Percentiles rank a stretch among this genome's conserved stretches.
Evolutionary conservation across 306 rosid species (phyloP).

Genomic region (Malus fusca): DNA sequence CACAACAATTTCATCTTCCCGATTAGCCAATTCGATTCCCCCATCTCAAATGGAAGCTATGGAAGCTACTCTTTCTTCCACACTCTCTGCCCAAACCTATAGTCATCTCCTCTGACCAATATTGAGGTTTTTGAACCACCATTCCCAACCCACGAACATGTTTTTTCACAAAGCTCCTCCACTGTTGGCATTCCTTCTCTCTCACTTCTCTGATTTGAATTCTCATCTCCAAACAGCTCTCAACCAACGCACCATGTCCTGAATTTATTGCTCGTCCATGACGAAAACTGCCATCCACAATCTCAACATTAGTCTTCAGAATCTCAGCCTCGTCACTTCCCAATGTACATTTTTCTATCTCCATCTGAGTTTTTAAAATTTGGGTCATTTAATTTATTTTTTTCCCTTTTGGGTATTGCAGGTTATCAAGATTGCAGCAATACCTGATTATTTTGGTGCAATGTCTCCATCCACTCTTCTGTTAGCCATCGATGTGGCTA

Average conservation of each 20-base stretch:
- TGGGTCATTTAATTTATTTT: neutral
- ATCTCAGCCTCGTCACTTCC: constrained; percentile 51
- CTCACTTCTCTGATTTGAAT: constrained; percentile 37
- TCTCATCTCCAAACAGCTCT: constrained; percentile 16
- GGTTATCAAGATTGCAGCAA: neutral
- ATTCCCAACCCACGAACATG: constrained; percentile 32
- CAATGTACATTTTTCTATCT: constrained; percentile 17
- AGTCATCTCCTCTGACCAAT: constrained; percentile 40
- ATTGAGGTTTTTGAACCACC: constrained; percentile 36
- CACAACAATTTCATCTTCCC: too few relatives aligned
- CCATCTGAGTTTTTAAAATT: neutral
- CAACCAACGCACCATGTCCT: constrained; percentile 42
- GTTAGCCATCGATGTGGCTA: too few relatives aligned
- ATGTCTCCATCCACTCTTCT: too few relatives aligned
- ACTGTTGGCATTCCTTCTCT: constrained; percentile 23
- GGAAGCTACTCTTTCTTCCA: neutral
- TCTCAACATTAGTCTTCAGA: constrained; percentile 31
- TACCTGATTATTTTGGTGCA: too few relatives aligned
- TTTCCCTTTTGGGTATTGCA: neutral
- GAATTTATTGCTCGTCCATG: constrained; percentile 45
- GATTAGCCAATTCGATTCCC: too few relatives aligned
- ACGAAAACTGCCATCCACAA: constrained; percentile 25
- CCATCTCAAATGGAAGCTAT: too few relatives aligned
- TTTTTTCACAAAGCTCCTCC: constrained; percentile 29
- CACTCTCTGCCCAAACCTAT: constrained; percentile 18